These are phyloP conservation scores for Arthrinium puccinioides DNA, from an alignment of 2,329 filamentous ascomycete species.

Conservation along the genomic window DNA sequence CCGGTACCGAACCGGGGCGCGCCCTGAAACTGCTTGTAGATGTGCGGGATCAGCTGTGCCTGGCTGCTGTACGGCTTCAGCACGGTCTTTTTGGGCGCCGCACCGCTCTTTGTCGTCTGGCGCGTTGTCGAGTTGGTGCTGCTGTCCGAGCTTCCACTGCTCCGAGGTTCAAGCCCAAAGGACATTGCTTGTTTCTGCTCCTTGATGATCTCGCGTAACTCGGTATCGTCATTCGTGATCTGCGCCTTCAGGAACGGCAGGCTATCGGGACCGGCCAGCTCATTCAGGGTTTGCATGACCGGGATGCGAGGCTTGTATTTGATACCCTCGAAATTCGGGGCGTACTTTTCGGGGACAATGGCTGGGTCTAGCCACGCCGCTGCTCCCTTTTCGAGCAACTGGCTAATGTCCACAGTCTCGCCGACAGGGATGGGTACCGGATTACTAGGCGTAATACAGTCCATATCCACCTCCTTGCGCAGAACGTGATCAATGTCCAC, in stretches of 20 bases:
- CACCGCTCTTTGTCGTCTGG: neutral
- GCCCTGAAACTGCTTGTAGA: slow-evolving; percentile 28
- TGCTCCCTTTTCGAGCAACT: slow-evolving; percentile 68
- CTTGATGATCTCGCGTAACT: slow-evolving; percentile 66
- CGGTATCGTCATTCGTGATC: slow-evolving; percentile 66
- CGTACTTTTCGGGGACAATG: slow-evolving; percentile 43
- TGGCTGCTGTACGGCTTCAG: slow-evolving; percentile 28
- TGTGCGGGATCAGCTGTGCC: slow-evolving; percentile 27
- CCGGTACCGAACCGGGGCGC: slow-evolving; percentile 23
- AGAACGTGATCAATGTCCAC: slow-evolving; percentile 92
- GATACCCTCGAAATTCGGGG: slow-evolving; percentile 56
- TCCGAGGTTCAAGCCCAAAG: too few species aligned
- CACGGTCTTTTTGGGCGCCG: neutral
- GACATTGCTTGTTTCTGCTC: slow-evolving; percentile 26
- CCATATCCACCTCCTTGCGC: slow-evolving; percentile 98
- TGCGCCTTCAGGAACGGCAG: slow-evolving; percentile 74
- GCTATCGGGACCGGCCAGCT: slow-evolving; percentile 30
- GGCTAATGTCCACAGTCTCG: slow-evolving; percentile 75
- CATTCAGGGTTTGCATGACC: slow-evolving; percentile 69
- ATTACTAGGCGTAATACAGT: slow-evolving; percentile 89
- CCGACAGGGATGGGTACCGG: slow-evolving; percentile 70
- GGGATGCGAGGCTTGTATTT: slow-evolving; percentile 64
- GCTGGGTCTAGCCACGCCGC: slow-evolving; percentile 61
- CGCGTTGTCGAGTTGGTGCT: neutral
- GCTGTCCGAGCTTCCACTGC: neutral